Conservation (phyloP, 306 rosid genomes). For the Pyrus bretschneideri region DNA sequence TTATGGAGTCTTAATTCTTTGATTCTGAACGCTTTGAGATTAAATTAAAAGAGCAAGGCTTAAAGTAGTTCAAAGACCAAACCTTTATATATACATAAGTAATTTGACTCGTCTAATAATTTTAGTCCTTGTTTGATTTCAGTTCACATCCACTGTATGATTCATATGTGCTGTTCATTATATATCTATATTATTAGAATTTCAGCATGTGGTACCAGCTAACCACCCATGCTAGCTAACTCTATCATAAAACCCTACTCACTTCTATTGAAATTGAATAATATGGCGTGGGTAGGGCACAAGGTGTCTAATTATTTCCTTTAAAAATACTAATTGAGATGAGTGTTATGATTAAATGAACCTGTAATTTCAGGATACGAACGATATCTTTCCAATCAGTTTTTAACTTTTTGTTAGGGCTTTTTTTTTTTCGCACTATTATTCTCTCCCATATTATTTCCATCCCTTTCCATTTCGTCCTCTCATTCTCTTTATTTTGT, state of each 20-base stretch:
- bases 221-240: background rate
- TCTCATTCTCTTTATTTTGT: no score
- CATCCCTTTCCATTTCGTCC: no score
- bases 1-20: no score
- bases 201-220: background rate
- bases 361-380: background rate
- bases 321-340: background rate
- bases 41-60: no score
- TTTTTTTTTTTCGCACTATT: no score
- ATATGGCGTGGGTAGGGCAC: background rate
- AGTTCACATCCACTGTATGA: no score
- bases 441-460: no score
- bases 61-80: no score
- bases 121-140: no score
- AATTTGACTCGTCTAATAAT: no score
- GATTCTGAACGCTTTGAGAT: background rate
- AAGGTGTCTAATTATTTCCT: background rate
- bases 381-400: constrained; percentile 31
- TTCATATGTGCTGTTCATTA: background rate
- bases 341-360: constrained; percentile 6
- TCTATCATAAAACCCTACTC: background rate
- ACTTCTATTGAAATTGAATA: background rate
- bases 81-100: no score
- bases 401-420: constrained; percentile 20
- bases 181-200: background rate